Evolutionary conservation across 192 early-diverging fungal genomes (phyloP), one percentile per base, ranked within the genome.

Genomic region (Thoreauomyces humboldtii): DNA sequence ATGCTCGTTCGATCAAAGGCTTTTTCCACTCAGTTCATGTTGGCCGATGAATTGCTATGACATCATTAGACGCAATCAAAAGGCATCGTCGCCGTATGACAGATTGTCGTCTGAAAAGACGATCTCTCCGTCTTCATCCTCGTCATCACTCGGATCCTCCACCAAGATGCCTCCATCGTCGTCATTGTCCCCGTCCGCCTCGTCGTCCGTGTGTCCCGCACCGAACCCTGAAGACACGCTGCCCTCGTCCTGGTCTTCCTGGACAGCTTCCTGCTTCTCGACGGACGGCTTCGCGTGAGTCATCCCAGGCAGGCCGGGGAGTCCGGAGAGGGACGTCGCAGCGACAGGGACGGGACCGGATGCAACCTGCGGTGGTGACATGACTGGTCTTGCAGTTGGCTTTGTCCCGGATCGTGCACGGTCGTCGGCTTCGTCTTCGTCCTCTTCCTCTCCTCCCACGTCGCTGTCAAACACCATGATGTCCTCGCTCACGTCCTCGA

Each of bases 161-260:
- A 52, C 50, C 50, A 52, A 52, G 27, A 52, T 52, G 27, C 32
- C 19, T 15, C 38, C 55, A 27, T 57, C 31, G 7, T 37, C 55
- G 38, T 56, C 63, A 12, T 65, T 25, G 27, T 43, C 43, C 28
- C 28, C 19, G 2, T 9, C 34, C 31, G 50, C 21, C 42, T 77
- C 76, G 17, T 59, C 52, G 36, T 73, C 76, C 21, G 76, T 78
- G 46, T 70, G 65, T 21, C 76, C 76, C 15, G 68, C 72, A 11
- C 76, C 76, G 47, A 71, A 78, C 34, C 66, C 62, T 11, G 65
- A 55, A 11, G 43, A 45, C 38, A 41, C 38, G 2, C 32, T 29
- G 15, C 32, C 43, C 22, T 61, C 59, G 42, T 61, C 41, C 17
- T 61, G 27, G 19, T 24, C 27, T 15, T 51, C 2, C 24, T 28